Conservation (phyloP, 164 flowering plant species). For the Vitis amurensis region DNA sequence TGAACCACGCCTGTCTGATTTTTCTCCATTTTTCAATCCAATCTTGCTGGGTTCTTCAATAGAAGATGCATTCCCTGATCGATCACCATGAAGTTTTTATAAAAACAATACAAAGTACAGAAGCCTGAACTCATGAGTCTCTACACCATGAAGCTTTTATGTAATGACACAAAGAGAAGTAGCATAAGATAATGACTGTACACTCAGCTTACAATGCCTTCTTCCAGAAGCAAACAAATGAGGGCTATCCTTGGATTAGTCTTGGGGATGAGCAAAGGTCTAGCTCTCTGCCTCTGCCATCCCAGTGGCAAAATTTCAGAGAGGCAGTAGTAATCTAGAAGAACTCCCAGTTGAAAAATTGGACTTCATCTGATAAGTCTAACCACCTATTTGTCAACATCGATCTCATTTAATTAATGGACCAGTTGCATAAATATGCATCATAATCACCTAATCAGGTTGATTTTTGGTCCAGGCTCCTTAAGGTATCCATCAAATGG, state of each 20-base stretch:
- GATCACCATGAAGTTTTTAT: constrained; percentile 10
- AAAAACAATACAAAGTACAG: neutral
- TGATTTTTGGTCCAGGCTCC: neutral
- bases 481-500: neutral
- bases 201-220: neutral
- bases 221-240: neutral
- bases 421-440: neutral
- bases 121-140: neutral
- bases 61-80: constrained; percentile 39
- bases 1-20: constrained; percentile 25
- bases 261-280: neutral
- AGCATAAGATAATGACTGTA: neutral
- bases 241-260: neutral
- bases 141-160: neutral
- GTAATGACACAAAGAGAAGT: neutral
- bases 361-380: no score
- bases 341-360: neutral
- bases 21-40: constrained; percentile 40
- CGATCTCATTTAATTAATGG: neutral
- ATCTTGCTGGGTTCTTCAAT: constrained; percentile 53
- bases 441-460: neutral
- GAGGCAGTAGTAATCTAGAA: neutral
- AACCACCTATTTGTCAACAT: no score
- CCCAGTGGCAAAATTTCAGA: neutral
- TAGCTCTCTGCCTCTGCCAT: neutral